Base-by-base conservation (phyloP, 2,329 filamentous ascomycete genomes). In the Ascomycota sp. region DNA sequence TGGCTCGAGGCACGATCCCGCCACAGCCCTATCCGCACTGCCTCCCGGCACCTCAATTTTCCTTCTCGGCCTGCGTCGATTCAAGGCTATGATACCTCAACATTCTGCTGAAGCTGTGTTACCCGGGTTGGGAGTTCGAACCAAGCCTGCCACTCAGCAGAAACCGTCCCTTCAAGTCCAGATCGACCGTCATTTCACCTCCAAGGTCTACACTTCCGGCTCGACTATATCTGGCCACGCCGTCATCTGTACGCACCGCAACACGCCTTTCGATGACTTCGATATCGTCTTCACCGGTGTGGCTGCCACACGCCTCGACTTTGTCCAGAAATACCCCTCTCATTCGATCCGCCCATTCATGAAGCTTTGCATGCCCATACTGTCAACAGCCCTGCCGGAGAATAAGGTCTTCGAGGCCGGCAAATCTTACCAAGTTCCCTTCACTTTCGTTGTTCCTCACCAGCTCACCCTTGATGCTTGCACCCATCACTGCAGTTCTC, bases 371-470 rank as follows among this genome's bases (percentile, higher is more conserved):
- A 68, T 70, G 58, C 65, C 65, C 8, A 50, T 69, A 13, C 34
- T 36, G 28, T 51, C 53, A n/a, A 51, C 53, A 1, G 42, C 50
- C 6, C 59, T 69, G 31, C 65, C 65, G 2, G 45, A 47, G 7
- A 49, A 57, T 13, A 50, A 56, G 22, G 40, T 65, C 20, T 60
- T 69, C 34, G 50, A 60, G 43, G 51, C 55, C n/a, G 61, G 56
- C 2, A 44, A 45, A 36, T 54, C 52, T 19, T 65, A 66, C 45
- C 55, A 42, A 10, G 45, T 71, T 17, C 65, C 65, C n/a, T 66
- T 71, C 50, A 48, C 65, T 48, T 71, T 71, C 37, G 59, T 70
- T 33, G 57, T 71, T 11, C 66, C 66, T n/a, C 52, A 55, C 37
- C 58, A 68, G 31, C 59, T 71, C 34, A 69, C 65, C 12, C 51